phyloP scores from a whole-genome alignment of 2,329 filamentous ascomycete species.

The Elsinoe perseae region DNA sequence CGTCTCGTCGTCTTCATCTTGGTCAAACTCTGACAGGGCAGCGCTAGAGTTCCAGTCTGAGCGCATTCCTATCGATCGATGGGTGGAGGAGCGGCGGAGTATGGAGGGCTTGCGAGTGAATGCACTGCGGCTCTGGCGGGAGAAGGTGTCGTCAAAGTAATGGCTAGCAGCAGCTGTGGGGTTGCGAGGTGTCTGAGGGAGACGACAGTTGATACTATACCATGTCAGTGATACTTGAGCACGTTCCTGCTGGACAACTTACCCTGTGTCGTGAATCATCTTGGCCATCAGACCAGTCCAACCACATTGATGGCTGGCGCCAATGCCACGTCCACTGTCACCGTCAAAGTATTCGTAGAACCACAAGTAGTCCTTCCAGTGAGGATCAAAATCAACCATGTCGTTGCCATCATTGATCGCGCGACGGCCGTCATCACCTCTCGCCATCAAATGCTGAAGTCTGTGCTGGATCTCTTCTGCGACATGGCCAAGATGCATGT shows the following conservation, averaged over 20 bases:
- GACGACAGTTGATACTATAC: conserved; percentile 70
- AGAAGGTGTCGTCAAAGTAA: conserved; percentile 90
- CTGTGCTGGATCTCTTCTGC: conserved; percentile 93
- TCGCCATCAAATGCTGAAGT: conserved; percentile 81
- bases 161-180: conserved; percentile 76
- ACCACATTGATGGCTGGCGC: conserved; percentile 88
- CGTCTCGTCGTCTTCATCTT: conserved; percentile 26
- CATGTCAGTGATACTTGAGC: conserved; percentile 36
- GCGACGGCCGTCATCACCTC: conserved; percentile 74
- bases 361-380: conserved; percentile 92
- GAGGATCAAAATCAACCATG: conserved; percentile 77
- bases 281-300: conserved; percentile 95
- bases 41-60: conserved; percentile 57
- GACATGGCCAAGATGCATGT: conserved; percentile 91
- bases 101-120: conserved; percentile 40
- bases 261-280: conserved; percentile 97
- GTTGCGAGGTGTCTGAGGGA: conserved; percentile 87
- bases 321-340: conserved; percentile 78
- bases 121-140: conserved; percentile 42
- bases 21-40: conserved; percentile 26
- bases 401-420: conserved; percentile 83
- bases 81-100: conserved; percentile 71
- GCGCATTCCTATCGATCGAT: conserved; percentile 72
- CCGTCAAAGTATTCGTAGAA: conserved; percentile 98
- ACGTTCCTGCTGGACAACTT: conserved; percentile 35